Base-by-base conservation (phyloP, 2,329 filamentous ascomycete species). In the Fusarium papillatum region DNA sequence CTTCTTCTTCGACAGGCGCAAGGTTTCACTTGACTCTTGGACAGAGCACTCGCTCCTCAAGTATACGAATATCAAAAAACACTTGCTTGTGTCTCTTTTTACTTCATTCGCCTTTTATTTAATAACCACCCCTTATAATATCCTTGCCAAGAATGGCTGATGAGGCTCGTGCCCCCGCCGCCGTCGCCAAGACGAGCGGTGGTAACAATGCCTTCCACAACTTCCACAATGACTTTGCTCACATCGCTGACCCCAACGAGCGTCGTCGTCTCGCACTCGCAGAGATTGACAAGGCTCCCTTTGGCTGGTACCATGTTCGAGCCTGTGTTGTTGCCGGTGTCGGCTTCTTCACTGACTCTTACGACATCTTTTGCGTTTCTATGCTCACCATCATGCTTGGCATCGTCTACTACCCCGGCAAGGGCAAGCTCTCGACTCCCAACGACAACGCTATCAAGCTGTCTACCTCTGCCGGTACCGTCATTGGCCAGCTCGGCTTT, bases 281-380 rank as follows among this genome's bases (percentile, higher is more conserved):
- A 43, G 93, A 96, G 84, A 93, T 96, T 78, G 94, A 96, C 86
- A 93, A 93, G 85, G 94, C 94, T 13, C 92, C 92, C 5, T 96
- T 96, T 72, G 93, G 94, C 80, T 96, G 94, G 94, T 95, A 95
- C 82, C 95, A 97, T 81, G 90, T 96, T 70, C 90, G 94, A 48
- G 93, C 94, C 69, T 90, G 94, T 66, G 85, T 94, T 11, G 94
- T 96, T 29, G 94, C 94, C 36, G 95, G 95, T 79, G 93, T 96
- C 73, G 95, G 95, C 78, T 97, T 97, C 90, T 97, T 97, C 85
- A 96, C 95, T 19, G 95, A 96, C 82, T 94, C 94, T 5, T 96
- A 96, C 84, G 93, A 94, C 81, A 95, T 95, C 86, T 97, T 97
- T 83, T 92, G 93, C 80, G 93, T 94, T 78, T 93, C 92, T 75